phyloP scores from a whole-genome alignment of 2,329 filamentous ascomycete genomes.

The Colletotrichum gloeosporioides region DNA sequence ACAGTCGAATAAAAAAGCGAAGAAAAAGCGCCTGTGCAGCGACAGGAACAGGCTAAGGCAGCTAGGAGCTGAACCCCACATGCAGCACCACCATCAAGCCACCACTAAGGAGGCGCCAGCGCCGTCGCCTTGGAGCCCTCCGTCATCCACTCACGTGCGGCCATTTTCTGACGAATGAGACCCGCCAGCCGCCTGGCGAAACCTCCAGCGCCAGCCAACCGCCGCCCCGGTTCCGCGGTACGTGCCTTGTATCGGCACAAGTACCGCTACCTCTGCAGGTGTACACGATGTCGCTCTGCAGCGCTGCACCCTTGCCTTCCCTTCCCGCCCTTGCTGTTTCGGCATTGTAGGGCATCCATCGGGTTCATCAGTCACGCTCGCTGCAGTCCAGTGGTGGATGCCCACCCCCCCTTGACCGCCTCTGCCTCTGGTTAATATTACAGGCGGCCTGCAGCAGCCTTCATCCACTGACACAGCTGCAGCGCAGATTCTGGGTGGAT shows the following conservation, averaged over 20 bases:
- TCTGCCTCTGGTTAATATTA: constrained; percentile 8
- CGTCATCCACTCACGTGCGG: constrained; percentile 11
- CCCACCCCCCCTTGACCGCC: constrained; percentile 14
- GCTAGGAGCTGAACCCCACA: neutral
- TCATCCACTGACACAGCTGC: neutral
- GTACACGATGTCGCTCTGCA: neutral
- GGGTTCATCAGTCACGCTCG: neutral
- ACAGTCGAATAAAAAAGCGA: neutral
- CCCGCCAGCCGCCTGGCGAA: constrained; percentile 1
- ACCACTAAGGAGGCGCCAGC: neutral
- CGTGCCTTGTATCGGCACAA: neutral
- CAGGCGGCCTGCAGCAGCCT: constrained; percentile 10
- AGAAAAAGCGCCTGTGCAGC: neutral
- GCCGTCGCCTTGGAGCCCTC: neutral
- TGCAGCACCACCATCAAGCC: neutral
- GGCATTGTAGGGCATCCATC: constrained; percentile 12
- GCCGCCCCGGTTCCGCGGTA: neutral
- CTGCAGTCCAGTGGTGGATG: neutral
- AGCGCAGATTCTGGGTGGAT: neutral
- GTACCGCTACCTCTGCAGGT: neutral
- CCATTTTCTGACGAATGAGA: neutral
- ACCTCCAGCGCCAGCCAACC: neutral
- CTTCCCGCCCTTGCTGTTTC: constrained; percentile 11
- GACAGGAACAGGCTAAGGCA: neutral
- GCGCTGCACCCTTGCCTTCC: neutral